Percentiles rank a stretch among this genome's conserved stretches.
These are phyloP conservation scores for Myrica gale DNA, from an alignment of 306 rosid species.

Conservation along the genomic window DNA sequence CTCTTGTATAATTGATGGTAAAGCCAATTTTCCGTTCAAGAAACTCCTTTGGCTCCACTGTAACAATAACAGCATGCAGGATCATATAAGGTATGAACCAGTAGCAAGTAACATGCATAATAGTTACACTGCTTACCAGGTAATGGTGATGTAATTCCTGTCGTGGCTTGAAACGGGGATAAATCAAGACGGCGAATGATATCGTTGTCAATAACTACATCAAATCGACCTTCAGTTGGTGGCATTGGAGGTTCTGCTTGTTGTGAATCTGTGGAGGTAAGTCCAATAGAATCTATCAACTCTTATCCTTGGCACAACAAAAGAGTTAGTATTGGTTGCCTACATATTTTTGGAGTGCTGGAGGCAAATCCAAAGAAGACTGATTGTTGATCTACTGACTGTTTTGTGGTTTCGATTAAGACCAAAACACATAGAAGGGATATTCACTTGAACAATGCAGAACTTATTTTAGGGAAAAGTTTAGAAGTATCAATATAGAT, in stretches of 20 bases:
- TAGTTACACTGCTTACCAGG: conserved; percentile 42
- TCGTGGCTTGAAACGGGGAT: conserved; percentile 68
- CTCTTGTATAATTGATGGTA: conserved; percentile 67
- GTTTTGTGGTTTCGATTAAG: background rate
- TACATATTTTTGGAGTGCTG: background rate
- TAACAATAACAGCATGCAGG: conserved; percentile 20
- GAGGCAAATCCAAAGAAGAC: conserved; percentile 3
- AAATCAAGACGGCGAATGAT: conserved; percentile 57
- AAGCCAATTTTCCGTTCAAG: conserved; percentile 82
- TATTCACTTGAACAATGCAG: background rate
- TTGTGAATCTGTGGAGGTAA: conserved; percentile 39
- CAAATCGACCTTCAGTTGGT: conserved; percentile 77
- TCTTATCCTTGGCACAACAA: conserved; percentile 24
- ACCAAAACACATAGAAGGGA: no score
- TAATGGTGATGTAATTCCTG: conserved; percentile 69
- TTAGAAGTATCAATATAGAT: background rate
- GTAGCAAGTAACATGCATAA: conserved; percentile 16
- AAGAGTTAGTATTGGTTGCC: background rate
- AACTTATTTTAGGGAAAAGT: background rate
- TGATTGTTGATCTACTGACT: background rate
- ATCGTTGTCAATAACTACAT: conserved; percentile 61
- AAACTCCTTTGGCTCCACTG: conserved; percentile 71
- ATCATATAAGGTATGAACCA: conserved; percentile 15
- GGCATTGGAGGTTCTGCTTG: conserved; percentile 74
- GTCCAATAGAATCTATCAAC: conserved; percentile 37